Conservation (phyloP, 352 stramenopile genomes). For the Phytophthora brassicae region DNA sequence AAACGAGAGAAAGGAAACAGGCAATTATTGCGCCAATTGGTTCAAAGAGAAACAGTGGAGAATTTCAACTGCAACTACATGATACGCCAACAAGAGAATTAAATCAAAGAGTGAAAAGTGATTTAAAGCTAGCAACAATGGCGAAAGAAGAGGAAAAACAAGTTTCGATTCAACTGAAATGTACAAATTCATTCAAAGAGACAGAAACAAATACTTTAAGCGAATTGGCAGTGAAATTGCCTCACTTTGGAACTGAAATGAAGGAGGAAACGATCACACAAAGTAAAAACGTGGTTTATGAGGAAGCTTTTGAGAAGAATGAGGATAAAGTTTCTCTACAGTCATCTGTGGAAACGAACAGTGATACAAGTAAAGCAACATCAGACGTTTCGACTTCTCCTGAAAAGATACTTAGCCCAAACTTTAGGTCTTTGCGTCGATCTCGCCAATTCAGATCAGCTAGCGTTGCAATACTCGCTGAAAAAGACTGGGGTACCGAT, state of each 20-base stretch:
- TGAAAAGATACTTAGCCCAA: conserved; percentile 1
- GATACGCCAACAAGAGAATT: not conserved
- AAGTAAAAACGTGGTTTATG: not conserved
- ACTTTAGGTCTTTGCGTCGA: conserved; percentile 9
- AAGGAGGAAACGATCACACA: not conserved
- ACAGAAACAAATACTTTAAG: not conserved
- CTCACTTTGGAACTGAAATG: not conserved
- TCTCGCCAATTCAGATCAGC: conserved; percentile 17
- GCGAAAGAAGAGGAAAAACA: not conserved
- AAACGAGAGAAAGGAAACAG: not conserved
- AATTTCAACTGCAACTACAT: not conserved
- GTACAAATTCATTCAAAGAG: no score
- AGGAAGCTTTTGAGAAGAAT: not conserved
- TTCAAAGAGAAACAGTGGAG: not conserved
- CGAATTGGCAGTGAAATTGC: not conserved
- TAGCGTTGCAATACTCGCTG: conserved; percentile 7
- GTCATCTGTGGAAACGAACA: not conserved
- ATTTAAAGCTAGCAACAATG: not conserved
- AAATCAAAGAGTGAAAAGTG: not conserved
- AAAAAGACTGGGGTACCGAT: conserved; percentile 14
- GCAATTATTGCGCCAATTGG: not conserved
- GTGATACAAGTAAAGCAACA: not conserved
- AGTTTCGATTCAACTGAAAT: not conserved
- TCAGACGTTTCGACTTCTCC: not conserved
- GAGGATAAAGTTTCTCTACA: not conserved